These are phyloP conservation scores for Colletotrichum sp. DNA, from an alignment of 2,329 filamentous ascomycete species.

Conservation along the genomic window DNA sequence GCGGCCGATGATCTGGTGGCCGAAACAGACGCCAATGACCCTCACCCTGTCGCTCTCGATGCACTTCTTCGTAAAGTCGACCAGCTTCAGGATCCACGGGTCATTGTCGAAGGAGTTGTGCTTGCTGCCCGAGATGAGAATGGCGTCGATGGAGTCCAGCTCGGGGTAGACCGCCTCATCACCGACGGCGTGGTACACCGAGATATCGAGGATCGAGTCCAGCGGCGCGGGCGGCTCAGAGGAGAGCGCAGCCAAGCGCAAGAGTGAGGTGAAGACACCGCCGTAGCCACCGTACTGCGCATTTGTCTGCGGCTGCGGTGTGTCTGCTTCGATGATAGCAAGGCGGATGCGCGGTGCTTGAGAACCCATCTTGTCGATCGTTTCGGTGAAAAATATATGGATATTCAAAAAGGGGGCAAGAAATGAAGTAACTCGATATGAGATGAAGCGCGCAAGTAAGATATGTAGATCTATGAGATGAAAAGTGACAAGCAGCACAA, in stretches of 20 bases:
- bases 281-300: slow-evolving; percentile 75
- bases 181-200: slow-evolving; percentile 73
- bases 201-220: slow-evolving; percentile 58
- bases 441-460: neutral
- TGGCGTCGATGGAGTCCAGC: slow-evolving; percentile 77
- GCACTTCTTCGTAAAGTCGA: slow-evolving; percentile 68
- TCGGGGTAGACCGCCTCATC: slow-evolving; percentile 71
- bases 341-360: slow-evolving; percentile 67
- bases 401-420: neutral
- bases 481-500: neutral
- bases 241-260: slow-evolving; percentile 57
- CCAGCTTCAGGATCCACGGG: slow-evolving; percentile 78
- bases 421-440: neutral
- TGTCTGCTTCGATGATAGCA: slow-evolving; percentile 89
- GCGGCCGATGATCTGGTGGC: slow-evolving; percentile 83
- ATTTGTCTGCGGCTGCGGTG: slow-evolving; percentile 68
- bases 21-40: slow-evolving; percentile 85
- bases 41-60: slow-evolving; percentile 67
- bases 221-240: slow-evolving; percentile 47
- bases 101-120: slow-evolving; percentile 76
- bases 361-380: slow-evolving; percentile 17
- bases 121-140: slow-evolving; percentile 80
- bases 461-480: neutral
- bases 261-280: slow-evolving; percentile 69
- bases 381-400: neutral